Percentiles rank a stretch among this genome's conserved stretches.
These are phyloP conservation scores for Hansenula sp. DNA, from an alignment of 1,139 yeast species.

Conservation along the genomic window DNA sequence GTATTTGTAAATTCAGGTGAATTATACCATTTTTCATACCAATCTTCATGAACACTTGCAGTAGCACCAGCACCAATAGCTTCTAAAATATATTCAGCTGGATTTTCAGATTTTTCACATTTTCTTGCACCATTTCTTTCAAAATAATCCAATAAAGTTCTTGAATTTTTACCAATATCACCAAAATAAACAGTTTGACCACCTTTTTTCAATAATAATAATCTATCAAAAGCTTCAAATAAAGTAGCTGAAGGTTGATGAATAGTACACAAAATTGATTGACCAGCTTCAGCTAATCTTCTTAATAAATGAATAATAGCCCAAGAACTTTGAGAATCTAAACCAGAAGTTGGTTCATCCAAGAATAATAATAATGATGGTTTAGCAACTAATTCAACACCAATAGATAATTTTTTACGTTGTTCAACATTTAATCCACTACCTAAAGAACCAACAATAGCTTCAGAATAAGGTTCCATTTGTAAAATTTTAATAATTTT, in stretches of 20 bases:
- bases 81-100: slow-evolving; percentile 58
- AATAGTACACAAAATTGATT: slow-evolving; percentile 51
- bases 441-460: slow-evolving; percentile 44
- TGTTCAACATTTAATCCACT: slow-evolving; percentile 58
- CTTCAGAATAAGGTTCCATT: slow-evolving; percentile 46
- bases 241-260: slow-evolving; percentile 59
- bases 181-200: slow-evolving; percentile 58
- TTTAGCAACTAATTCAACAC: slow-evolving; percentile 48
- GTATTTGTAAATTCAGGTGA: slow-evolving; percentile 27
- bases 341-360: slow-evolving; percentile 52
- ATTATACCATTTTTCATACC: slow-evolving; percentile 41
- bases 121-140: slow-evolving; percentile 41
- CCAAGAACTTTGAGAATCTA: slow-evolving; percentile 55
- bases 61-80: slow-evolving; percentile 60
- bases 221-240: slow-evolving; percentile 38
- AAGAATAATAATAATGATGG: slow-evolving; percentile 44
- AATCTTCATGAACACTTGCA: slow-evolving; percentile 36
- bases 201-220: slow-evolving; percentile 35
- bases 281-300: slow-evolving; percentile 45
- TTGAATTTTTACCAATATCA: slow-evolving; percentile 49
- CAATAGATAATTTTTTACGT: slow-evolving; percentile 57
- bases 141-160: slow-evolving; percentile 43
- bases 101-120: slow-evolving; percentile 43
- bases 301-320: slow-evolving; percentile 42
- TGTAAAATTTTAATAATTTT: slow-evolving; percentile 39